Conservation (phyloP, 2,329 filamentous ascomycete species). For the Gliomastix tumulicola region DNA sequence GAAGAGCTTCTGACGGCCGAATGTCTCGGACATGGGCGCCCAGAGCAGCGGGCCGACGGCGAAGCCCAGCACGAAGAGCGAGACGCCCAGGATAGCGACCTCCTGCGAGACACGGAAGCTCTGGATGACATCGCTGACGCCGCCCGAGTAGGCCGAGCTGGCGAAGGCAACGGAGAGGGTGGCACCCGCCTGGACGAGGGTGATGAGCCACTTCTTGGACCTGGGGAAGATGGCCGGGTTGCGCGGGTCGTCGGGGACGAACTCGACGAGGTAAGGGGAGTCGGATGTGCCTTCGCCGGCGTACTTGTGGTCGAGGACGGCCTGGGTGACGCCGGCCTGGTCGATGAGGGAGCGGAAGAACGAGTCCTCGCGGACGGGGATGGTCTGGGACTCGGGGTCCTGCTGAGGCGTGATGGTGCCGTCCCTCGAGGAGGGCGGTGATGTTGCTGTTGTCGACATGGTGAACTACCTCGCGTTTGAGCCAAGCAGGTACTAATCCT, state of each 20-base stretch:
- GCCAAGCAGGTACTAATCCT: too few relatives aligned
- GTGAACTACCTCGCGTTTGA: too few relatives aligned
- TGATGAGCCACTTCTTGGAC: constrained; percentile 59
- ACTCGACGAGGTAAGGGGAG: constrained; percentile 63
- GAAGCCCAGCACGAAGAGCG: constrained; percentile 58
- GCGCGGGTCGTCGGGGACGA: constrained; percentile 57
- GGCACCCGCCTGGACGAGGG: constrained; percentile 54
- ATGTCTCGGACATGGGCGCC: constrained; percentile 60
- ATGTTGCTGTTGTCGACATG: constrained; percentile 1
- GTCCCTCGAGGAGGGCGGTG: constrained; percentile 10
- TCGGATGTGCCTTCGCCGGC: constrained; percentile 56
- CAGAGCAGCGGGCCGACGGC: constrained; percentile 56
- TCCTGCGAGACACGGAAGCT: constrained; percentile 46
- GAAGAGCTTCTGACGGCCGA: constrained; percentile 54
- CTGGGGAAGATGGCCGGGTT: constrained; percentile 57
- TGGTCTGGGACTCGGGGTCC: constrained; percentile 34
- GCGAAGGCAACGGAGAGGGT: constrained; percentile 65
- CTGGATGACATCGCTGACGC: constrained; percentile 42
- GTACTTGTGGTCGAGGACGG: constrained; percentile 49
- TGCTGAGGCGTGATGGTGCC: constrained; percentile 23
- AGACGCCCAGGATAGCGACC: constrained; percentile 54
- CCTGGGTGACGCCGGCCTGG: constrained; percentile 49
- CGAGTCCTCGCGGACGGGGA: constrained; percentile 20
- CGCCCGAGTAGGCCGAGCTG: constrained; percentile 60
- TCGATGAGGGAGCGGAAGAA: constrained; percentile 49